phyloP scores from a whole-genome alignment of 352 stramenopile species.

The Phytophthora idaei region DNA sequence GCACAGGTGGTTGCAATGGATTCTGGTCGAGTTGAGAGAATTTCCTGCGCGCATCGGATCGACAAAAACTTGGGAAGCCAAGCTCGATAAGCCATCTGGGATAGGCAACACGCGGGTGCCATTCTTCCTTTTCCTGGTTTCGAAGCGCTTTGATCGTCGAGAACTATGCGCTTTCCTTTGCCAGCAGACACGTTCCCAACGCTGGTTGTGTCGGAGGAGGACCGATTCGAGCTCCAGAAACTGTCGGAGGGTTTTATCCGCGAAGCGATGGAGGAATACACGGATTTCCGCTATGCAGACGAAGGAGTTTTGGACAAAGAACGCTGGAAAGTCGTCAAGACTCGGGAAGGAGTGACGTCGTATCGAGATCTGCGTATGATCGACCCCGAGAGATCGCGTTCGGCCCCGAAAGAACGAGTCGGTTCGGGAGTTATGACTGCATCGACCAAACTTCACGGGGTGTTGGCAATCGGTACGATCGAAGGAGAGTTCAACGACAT shows the following conservation, averaged over 20 bases:
- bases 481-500: constrained; percentile 44
- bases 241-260: constrained; percentile 36
- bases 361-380: constrained; percentile 35
- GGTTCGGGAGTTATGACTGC: constrained; percentile 30
- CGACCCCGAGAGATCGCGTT: constrained; percentile 18
- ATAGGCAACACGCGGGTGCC: constrained; percentile 10
- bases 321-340: constrained; percentile 51
- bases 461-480: constrained; percentile 35
- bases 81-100: constrained; percentile 8
- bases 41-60: no score
- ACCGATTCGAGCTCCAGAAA: constrained; percentile 33
- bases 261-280: constrained; percentile 47
- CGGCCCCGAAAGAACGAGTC: constrained; percentile 27
- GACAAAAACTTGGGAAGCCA: constrained; percentile 9
- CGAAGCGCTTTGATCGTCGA: constrained; percentile 2
- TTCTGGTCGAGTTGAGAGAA: neutral
- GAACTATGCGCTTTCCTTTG: constrained; percentile 33
- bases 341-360: constrained; percentile 29
- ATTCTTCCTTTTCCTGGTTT: constrained; percentile 22
- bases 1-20: neutral
- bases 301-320: constrained; percentile 34
- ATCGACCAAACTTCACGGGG: constrained; percentile 33
- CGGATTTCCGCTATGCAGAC: constrained; percentile 37
- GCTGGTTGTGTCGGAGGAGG: constrained; percentile 38
- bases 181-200: constrained; percentile 45